phyloP scores from a whole-genome alignment of 2,329 filamentous ascomycete genomes.

The Aspergillus jensenii region DNA sequence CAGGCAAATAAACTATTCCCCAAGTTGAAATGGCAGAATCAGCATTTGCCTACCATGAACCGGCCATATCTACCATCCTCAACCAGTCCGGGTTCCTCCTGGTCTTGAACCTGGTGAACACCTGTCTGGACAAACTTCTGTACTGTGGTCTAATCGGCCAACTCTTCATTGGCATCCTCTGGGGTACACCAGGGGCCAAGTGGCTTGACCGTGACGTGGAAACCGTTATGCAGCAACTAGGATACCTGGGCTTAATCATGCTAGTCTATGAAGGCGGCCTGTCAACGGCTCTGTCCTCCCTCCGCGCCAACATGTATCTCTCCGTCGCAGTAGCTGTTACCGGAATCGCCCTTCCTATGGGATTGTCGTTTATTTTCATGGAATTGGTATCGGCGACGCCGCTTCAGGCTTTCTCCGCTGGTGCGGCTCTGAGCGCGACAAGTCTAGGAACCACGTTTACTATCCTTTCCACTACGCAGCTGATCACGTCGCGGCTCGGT shows the following conservation, averaged over 20 bases:
- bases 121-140: slow-evolving; percentile 57
- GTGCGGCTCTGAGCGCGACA: slow-evolving; percentile 72
- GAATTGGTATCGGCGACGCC: slow-evolving; percentile 50
- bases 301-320: slow-evolving; percentile 61
- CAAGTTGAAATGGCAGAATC: slow-evolving; percentile 12
- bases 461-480: slow-evolving; percentile 60
- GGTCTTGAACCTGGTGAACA: slow-evolving; percentile 60
- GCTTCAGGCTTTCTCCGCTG: slow-evolving; percentile 69
- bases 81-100: slow-evolving; percentile 63
- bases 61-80: slow-evolving; percentile 59
- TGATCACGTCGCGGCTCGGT: slow-evolving; percentile 57
- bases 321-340: slow-evolving; percentile 64
- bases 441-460: slow-evolving; percentile 71
- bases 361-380: slow-evolving; percentile 61
- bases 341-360: slow-evolving; percentile 65
- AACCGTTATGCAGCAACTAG: slow-evolving; percentile 61
- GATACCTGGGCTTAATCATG: slow-evolving; percentile 71
- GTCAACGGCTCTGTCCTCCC: slow-evolving; percentile 41
- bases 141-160: slow-evolving; percentile 74
- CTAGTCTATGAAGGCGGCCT: slow-evolving; percentile 67
- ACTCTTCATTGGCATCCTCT: slow-evolving; percentile 68
- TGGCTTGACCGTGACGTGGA: slow-evolving; percentile 58
- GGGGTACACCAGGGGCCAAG: slow-evolving; percentile 64
- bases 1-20: neutral
- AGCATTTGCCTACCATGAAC: slow-evolving; percentile 61